Percentiles rank a stretch among this genome's conserved stretches.
Evolutionary conservation across 139 green algal species (phyloP).

Genomic region (Chlorella ohadii): DNA sequence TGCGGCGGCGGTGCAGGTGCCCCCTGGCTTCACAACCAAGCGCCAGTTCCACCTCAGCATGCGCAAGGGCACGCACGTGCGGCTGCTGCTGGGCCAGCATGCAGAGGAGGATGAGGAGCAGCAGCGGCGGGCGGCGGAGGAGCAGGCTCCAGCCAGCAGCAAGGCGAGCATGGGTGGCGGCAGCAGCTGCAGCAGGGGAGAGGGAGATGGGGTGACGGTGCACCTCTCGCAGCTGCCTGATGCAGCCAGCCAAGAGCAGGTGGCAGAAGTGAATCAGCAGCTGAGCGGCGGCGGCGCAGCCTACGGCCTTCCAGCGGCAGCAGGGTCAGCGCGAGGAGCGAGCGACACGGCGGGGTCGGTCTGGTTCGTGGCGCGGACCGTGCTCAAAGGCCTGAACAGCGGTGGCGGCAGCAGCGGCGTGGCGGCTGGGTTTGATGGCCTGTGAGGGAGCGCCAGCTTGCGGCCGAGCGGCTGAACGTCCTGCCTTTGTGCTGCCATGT

Average conservation of each 20-base stretch:
- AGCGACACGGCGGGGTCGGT: neutral
- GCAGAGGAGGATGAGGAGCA: neutral
- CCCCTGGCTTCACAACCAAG: constrained; percentile 14
- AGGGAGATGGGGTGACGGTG: neutral
- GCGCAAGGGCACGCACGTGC: constrained; percentile 13
- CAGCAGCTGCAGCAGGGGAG: neutral
- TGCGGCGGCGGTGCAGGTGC: neutral
- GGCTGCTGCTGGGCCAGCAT: constrained; percentile 15
- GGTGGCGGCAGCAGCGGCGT: no score
- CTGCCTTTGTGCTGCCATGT: no score
- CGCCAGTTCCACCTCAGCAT: constrained; percentile 18
- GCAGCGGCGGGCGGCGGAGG: neutral
- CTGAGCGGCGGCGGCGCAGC: neutral
- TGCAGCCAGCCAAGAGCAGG: neutral
- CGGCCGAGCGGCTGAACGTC: no score
- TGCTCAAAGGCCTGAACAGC: constrained; percentile 8
- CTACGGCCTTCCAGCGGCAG: neutral
- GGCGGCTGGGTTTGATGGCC: no score
- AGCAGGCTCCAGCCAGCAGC: neutral
- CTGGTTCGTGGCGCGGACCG: constrained; percentile 3
- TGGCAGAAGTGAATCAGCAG: neutral
- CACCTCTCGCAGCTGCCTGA: constrained; percentile 28
- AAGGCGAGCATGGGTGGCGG: neutral
- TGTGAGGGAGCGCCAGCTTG: no score
- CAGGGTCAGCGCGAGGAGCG: neutral